phyloP scores from a whole-genome alignment of 2,329 filamentous ascomycete genomes.

The Aureobasidium vineae region DNA sequence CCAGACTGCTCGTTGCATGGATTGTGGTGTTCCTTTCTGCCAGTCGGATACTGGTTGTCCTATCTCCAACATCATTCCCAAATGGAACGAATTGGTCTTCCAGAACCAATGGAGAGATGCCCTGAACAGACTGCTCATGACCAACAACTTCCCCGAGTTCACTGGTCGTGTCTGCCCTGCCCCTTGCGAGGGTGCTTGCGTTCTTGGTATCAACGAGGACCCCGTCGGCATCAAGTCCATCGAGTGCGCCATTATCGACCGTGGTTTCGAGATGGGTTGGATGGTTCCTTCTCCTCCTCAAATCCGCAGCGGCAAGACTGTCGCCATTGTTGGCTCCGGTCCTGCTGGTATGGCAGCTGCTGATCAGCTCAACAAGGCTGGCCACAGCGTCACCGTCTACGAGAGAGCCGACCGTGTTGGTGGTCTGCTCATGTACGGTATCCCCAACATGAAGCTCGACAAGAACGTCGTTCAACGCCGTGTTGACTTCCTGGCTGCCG shows the following conservation, averaged over 20 bases:
- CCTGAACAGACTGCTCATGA: slow-evolving; percentile 87
- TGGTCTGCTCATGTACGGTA: slow-evolving; percentile 96
- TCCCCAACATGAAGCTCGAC: slow-evolving; percentile 99
- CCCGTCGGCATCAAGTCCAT: slow-evolving; percentile 98
- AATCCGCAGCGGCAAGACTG: slow-evolving; percentile 79
- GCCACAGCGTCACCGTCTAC: slow-evolving; percentile 84
- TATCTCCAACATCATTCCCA: slow-evolving; percentile 96
- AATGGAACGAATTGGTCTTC: slow-evolving; percentile 84
- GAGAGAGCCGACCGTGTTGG: slow-evolving; percentile 89
- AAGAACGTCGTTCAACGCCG: slow-evolving; percentile 95
- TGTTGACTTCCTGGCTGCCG: slow-evolving; percentile 89
- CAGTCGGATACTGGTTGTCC: slow-evolving; percentile 95
- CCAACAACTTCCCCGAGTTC: slow-evolving; percentile 98
- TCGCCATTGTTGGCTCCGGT: slow-evolving; percentile 88
- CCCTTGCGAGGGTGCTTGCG: slow-evolving; percentile 93
- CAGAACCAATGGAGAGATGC: slow-evolving; percentile 84
- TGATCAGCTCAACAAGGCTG: slow-evolving; percentile 91
- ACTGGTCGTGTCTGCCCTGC: slow-evolving; percentile 96
- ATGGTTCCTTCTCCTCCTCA: slow-evolving; percentile 81
- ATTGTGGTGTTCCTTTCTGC: slow-evolving; percentile 97
- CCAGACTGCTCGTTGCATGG: slow-evolving; percentile 96
- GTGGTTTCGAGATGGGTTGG: slow-evolving; percentile 97
- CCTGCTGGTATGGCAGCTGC: slow-evolving; percentile 86
- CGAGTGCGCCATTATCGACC: slow-evolving; percentile 96
- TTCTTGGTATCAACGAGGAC: slow-evolving; percentile 94